These are phyloP conservation scores for Paramecium primaurelia DNA, from an alignment of 73 alveolate species.

Conservation along the genomic window DNA sequence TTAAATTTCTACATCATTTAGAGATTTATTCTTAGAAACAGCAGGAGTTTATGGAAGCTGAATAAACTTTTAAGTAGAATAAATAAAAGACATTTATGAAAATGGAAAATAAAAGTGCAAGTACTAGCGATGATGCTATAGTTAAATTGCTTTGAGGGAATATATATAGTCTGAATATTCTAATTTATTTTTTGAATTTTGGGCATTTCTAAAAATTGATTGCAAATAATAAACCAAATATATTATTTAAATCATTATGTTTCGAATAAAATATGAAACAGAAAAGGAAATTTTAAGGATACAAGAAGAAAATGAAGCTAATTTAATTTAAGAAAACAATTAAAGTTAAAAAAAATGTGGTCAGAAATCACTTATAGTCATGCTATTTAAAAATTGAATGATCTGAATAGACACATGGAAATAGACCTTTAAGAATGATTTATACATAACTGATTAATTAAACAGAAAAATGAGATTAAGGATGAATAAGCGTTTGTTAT, in stretches of 20 bases:
- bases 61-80: background rate
- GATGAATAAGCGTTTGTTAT: background rate
- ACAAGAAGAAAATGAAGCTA: background rate
- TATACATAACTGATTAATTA: background rate
- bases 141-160: background rate
- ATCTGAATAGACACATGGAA: conserved; percentile 13
- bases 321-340: background rate
- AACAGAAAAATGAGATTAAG: background rate
- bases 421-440: background rate
- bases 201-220: no score
- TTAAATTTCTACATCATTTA: background rate
- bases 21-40: background rate
- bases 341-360: background rate
- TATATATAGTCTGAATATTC: no score
- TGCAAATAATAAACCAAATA: no score
- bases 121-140: conserved; percentile 30
- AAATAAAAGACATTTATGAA: background rate
- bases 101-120: background rate
- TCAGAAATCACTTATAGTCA: background rate
- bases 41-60: background rate
- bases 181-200: no score
- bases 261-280: background rate
- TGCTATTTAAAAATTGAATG: background rate
- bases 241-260: no score
- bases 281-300: background rate